A percentile compares a stretch with the other conserved stretches of the same genome.
Conservation (phyloP, 2,329 filamentous ascomycete species). For the Cladosporium cucumerinum region DNA sequence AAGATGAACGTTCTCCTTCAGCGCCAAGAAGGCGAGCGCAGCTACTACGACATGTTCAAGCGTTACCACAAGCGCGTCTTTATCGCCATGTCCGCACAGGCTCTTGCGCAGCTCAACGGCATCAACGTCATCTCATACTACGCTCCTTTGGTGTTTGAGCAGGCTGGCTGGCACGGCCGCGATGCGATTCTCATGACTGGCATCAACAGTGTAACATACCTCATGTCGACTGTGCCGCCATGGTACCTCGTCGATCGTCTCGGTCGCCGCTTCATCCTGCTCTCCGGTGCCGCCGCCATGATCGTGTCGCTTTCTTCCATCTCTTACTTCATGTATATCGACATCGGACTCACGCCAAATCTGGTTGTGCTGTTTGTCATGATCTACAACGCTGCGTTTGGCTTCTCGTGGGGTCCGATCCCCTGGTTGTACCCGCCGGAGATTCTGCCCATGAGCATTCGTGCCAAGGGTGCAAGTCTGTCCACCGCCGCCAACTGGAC, state of each 20-base stretch:
- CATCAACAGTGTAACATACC: constrained; percentile 88
- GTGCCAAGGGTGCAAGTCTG: constrained; percentile 93
- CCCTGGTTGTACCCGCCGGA: constrained; percentile 99
- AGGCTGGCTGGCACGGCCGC: constrained; percentile 90
- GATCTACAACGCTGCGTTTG: constrained; percentile 97
- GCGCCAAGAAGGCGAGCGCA: constrained; percentile 90
- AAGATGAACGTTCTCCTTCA: constrained; percentile 95
- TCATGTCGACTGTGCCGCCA: constrained; percentile 86
- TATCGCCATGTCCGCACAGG: constrained; percentile 98
- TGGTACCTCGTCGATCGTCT: constrained; percentile 96
- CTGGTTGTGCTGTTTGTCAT: constrained; percentile 93
- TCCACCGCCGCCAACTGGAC: constrained; percentile 98
- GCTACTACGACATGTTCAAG: constrained; percentile 91
- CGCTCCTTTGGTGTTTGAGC: constrained; percentile 92
- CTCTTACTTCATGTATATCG: constrained; percentile 91
- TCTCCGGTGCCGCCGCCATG: constrained; percentile 89
- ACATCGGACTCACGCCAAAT: constrained; percentile 72
- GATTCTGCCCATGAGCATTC: constrained; percentile 92
- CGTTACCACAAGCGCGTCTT: constrained; percentile 89
- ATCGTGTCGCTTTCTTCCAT: constrained; percentile 81
- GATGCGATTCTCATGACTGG: constrained; percentile 95
- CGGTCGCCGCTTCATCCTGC: constrained; percentile 82
- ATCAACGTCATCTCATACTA: constrained; percentile 99
- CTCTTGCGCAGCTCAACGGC: constrained; percentile 91
- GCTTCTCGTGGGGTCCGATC: constrained; percentile 96